These are phyloP conservation scores for Tolypocladium pustulatum DNA, from an alignment of 2,329 filamentous ascomycete genomes.

Conservation along the genomic window DNA sequence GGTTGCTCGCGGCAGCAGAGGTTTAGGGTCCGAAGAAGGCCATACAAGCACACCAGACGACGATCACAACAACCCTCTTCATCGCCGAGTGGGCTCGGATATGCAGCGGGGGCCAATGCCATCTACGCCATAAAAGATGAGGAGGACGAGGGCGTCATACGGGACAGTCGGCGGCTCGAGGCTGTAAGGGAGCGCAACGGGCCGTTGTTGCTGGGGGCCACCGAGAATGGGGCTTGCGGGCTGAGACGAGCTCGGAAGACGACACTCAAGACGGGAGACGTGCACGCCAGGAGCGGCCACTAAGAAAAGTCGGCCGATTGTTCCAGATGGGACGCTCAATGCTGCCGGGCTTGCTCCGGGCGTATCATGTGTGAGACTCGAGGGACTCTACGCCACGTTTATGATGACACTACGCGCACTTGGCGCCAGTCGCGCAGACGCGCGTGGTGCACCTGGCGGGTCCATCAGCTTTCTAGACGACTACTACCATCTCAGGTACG, in stretches of 20 bases:
- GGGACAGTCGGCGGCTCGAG: neutral
- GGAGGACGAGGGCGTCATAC: neutral
- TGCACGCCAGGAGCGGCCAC: neutral
- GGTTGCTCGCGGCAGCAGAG: neutral
- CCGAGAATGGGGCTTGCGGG: neutral
- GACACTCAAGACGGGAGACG: too few relatives aligned
- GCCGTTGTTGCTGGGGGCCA: neutral
- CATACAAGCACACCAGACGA: neutral
- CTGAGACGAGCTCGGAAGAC: neutral
- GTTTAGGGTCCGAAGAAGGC: neutral
- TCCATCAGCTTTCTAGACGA: too few relatives aligned
- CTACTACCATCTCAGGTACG: neutral
- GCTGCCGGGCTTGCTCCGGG: too few relatives aligned
- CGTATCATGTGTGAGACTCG: neutral
- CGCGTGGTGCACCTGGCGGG: too few relatives aligned
- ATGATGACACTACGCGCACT: neutral
- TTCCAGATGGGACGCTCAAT: neutral
- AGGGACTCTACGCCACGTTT: neutral
- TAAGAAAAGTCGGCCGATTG: neutral
- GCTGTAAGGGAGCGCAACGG: neutral
- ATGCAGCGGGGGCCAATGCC: too few relatives aligned
- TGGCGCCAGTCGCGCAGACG: neutral
- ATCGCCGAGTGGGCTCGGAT: neutral
- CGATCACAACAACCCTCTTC: neutral
- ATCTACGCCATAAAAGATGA: too few relatives aligned